Evolutionary conservation across 257 asterid species (phyloP).

Genomic region (Gentiana dahurica): DNA sequence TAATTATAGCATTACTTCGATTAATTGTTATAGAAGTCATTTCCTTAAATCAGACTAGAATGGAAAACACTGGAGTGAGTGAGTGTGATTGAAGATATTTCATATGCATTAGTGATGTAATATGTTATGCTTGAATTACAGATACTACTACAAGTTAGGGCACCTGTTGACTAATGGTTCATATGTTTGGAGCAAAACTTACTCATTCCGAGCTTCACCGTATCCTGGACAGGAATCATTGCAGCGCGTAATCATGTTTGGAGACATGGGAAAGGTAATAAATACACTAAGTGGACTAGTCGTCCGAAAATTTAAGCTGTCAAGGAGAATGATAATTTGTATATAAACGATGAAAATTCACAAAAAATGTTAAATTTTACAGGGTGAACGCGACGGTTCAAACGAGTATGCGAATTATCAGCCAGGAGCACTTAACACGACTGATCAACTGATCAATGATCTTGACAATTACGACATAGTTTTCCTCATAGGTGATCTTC

Average conservation of each 20-base stretch:
- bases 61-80: too few relatives aligned
- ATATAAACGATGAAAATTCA: too few relatives aligned
- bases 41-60: not conserved
- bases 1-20: too few relatives aligned
- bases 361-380: constrained; percentile 10
- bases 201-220: not conserved
- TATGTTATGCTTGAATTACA: constrained; percentile 10
- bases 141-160: constrained; percentile 67
- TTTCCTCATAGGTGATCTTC: constrained; percentile 40
- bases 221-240: not conserved
- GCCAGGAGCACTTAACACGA: constrained; percentile 73
- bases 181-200: constrained; percentile 54
- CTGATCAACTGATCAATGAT: constrained; percentile 63
- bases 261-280: not conserved
- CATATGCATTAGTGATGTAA: not conserved
- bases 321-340: too few relatives aligned
- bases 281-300: too few relatives aligned
- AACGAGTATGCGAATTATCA: constrained; percentile 73
- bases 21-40: not conserved
- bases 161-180: constrained; percentile 48
- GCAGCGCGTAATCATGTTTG: not conserved
- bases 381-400: constrained; percentile 94
- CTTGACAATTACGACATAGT: constrained; percentile 38
- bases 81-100: not conserved
- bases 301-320: too few relatives aligned